phyloP scores from a whole-genome alignment of 805 yeast genomes.

The Metschnikowia colocasiae region DNA sequence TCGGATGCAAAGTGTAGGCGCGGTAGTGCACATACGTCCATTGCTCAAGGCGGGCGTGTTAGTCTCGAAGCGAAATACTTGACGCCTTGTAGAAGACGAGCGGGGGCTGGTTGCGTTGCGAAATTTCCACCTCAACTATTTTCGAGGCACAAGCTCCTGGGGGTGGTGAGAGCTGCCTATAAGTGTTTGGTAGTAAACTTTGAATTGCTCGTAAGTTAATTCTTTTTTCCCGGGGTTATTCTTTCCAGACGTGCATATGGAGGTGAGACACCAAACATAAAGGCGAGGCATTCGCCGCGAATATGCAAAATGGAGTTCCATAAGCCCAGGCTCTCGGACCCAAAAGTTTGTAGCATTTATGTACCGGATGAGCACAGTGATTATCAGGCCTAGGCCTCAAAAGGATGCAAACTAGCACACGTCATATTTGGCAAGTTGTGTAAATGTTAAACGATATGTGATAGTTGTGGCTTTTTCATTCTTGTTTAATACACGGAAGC shows the following conservation, averaged over 20 bases:
- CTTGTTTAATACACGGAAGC: no score
- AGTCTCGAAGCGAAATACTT: neutral
- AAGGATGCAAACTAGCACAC: no score
- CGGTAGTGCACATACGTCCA: neutral
- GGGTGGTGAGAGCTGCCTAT: no score
- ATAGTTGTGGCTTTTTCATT: no score
- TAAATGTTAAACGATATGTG: no score
- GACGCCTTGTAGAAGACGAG: neutral
- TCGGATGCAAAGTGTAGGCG: neutral
- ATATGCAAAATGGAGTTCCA: neutral
- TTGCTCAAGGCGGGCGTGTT: slow-evolving; percentile 5
- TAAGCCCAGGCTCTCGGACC: neutral
- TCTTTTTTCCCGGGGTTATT: neutral
- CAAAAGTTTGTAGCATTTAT: neutral
- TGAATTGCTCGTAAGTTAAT: neutral
- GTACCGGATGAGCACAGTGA: neutral
- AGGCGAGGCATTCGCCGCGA: neutral
- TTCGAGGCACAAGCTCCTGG: no score
- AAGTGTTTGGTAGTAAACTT: neutral
- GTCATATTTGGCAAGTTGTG: no score
- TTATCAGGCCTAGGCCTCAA: no score
- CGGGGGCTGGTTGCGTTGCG: neutral
- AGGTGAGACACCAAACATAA: neutral
- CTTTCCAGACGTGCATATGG: neutral
- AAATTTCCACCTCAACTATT: neutral